phyloP scores from a whole-genome alignment of 805 yeast genomes.

The Metschnikowia corniflorae region DNA sequence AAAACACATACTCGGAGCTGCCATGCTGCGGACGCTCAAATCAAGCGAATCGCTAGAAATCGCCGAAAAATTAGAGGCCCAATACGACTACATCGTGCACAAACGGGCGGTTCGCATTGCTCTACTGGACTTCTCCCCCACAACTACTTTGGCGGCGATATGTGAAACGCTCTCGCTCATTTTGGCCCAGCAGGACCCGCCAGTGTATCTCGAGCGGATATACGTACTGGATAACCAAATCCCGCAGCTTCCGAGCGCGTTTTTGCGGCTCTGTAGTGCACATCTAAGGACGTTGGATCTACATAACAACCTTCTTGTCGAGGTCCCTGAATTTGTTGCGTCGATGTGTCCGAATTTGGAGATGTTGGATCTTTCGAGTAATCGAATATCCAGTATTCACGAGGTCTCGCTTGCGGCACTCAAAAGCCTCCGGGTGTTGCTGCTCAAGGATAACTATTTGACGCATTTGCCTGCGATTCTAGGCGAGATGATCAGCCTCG shows the following conservation, averaged over 20 bases:
- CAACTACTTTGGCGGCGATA: slow-evolving; percentile 8
- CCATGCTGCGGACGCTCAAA: slow-evolving; percentile 3
- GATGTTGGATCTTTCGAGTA: slow-evolving; percentile 62
- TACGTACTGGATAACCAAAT: slow-evolving; percentile 9
- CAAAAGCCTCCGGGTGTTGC: slow-evolving; percentile 51
- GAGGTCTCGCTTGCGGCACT: slow-evolving; percentile 36
- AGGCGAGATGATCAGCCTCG: slow-evolving; percentile 48
- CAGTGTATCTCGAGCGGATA: slow-evolving; percentile 13
- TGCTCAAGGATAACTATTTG: slow-evolving; percentile 57
- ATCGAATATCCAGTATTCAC: slow-evolving; percentile 50
- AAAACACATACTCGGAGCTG: too few relatives aligned
- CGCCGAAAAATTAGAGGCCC: slow-evolving; percentile 7
- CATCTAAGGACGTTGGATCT: slow-evolving; percentile 53
- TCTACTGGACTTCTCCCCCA: slow-evolving; percentile 12
- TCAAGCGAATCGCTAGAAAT: slow-evolving; percentile 3
- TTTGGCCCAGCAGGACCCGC: slow-evolving; percentile 8
- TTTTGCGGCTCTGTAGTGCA: slow-evolving; percentile 11
- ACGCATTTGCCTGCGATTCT: slow-evolving; percentile 52
- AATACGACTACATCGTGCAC: slow-evolving; percentile 11
- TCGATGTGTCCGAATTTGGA: slow-evolving; percentile 45
- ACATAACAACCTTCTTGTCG: slow-evolving; percentile 53
- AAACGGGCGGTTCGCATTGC: slow-evolving; percentile 15
- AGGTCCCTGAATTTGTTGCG: slow-evolving; percentile 47
- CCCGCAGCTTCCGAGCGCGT: slow-evolving; percentile 11
- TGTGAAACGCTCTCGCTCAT: slow-evolving; percentile 12